Evolutionary conservation across 164 flowering plant genomes (phyloP).

Genomic region (Stephania japonica): DNA sequence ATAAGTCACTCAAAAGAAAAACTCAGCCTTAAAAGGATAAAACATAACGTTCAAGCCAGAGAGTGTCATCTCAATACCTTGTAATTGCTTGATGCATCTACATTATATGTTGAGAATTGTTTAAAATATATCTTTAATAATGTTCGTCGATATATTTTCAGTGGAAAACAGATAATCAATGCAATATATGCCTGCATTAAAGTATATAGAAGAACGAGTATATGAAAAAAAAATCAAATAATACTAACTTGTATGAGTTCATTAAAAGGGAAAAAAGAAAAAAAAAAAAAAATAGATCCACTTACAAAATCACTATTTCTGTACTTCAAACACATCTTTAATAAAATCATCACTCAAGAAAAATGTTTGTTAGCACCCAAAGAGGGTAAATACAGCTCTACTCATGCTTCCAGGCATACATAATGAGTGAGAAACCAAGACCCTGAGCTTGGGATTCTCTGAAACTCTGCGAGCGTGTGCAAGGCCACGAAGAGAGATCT

Average conservation of each 20-base stretch:
- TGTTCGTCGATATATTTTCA: slow-evolving; percentile 6
- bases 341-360: slow-evolving; percentile 30
- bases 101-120: neutral
- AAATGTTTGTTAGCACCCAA: slow-evolving; percentile 35
- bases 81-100: neutral
- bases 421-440: slow-evolving; percentile 35
- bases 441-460: slow-evolving; percentile 23
- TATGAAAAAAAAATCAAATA: slow-evolving; percentile 14
- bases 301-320: slow-evolving; percentile 18
- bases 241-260: slow-evolving; percentile 16
- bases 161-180: neutral
- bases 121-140: neutral
- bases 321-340: slow-evolving; percentile 23
- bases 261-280: neutral
- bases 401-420: slow-evolving; percentile 52
- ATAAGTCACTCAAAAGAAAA: neutral
- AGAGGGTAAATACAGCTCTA: slow-evolving; percentile 18
- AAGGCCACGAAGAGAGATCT: slow-evolving; percentile 18
- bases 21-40: neutral
- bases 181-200: slow-evolving; percentile 3
- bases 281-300: slow-evolving; percentile 13
- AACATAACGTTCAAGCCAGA: neutral
- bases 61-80: neutral
- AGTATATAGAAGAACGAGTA: slow-evolving; percentile 10
- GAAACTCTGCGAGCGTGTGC: slow-evolving; percentile 27